Base-by-base conservation (phyloP, 305 asterid genomes). In the Fraxinus greggii region DNA sequence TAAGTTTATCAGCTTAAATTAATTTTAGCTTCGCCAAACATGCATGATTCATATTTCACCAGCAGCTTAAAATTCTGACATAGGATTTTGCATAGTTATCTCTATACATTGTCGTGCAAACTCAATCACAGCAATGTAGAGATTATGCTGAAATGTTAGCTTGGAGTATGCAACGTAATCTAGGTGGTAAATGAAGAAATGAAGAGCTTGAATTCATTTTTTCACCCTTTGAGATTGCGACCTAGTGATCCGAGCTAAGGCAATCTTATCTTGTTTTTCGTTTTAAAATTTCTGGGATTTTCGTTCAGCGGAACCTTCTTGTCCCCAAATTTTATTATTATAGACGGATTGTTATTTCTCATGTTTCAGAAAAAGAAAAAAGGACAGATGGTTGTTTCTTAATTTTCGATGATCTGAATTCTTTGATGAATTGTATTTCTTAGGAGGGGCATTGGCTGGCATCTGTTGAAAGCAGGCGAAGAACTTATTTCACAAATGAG, bases 391-490 rank as follows among this genome's bases (percentile, higher is more conserved):
- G 28, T 48, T 29, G n/a, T 24, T 45, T 33, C 73, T 79, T 32
- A 13, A 54, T 73, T 56, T 54, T 5, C 15, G 3, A 13, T 40
- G 21, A 70, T 69, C 76, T 75, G 82, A 72, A 70, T 72, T 65
- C 36, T 77, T 12, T 10, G 77, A 7, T 75, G 35, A 56, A 72
- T n/a, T 36, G 31, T 76, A 59, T 63, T 31, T 86, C 79, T 17
- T 89, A 96, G 98, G 94, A 91, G 93, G 89, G 97, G 98, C 81
- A 91, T 94, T 70, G 97, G 98, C 40, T 96, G 95, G 97, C 97
- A 96, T 83, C 89, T 96, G 69, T 86, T 96, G 86, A 92, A 88
- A 88, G 97, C 97, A 4, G 88, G 97, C 5, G 98, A 94, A 90
- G 97, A 93, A 40, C 93, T 94, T 73, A 88, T 94, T 75, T 84